A percentile compares a stretch with the other conserved stretches of the same genome.
Evolutionary conservation across 495 filamentous ascomycete species (phyloP).

Genomic region (Emericellopsis terricola): DNA sequence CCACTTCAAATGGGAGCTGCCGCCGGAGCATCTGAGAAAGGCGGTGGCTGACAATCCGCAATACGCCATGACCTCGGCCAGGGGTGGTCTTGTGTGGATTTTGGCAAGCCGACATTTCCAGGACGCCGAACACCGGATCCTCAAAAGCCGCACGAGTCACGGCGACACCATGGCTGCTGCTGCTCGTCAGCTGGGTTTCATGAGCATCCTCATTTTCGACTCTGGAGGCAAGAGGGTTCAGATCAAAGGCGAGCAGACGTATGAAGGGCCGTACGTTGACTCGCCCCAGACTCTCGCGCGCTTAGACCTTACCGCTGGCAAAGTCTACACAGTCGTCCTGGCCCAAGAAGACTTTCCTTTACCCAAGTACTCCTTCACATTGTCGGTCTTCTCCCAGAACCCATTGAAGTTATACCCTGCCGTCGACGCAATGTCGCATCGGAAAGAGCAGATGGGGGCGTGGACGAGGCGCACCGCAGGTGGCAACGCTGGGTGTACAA

Average conservation of each 20-base stretch:
- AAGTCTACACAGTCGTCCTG: slow-evolving; percentile 59
- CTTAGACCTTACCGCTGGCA: slow-evolving; percentile 39
- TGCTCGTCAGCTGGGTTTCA: slow-evolving; percentile 48
- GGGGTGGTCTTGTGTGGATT: slow-evolving; percentile 56
- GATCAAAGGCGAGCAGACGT: slow-evolving; percentile 43
- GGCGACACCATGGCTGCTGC: slow-evolving; percentile 16
- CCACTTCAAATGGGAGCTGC: slow-evolving; percentile 77
- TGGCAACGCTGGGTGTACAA: slow-evolving; percentile 57
- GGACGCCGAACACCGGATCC: slow-evolving; percentile 24
- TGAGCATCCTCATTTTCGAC: slow-evolving; percentile 67
- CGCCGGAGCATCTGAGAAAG: slow-evolving; percentile 33
- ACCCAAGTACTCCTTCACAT: slow-evolving; percentile 56
- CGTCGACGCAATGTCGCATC: slow-evolving; percentile 34
- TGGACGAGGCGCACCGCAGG: slow-evolving; percentile 74
- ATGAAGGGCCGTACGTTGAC: slow-evolving; percentile 73
- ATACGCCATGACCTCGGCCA: slow-evolving; percentile 43
- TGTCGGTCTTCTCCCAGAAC: slow-evolving; percentile 56
- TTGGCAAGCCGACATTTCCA: slow-evolving; percentile 72
- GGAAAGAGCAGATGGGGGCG: slow-evolving; percentile 31
- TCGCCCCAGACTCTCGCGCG: slow-evolving; percentile 80
- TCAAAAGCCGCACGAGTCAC: slow-evolving; percentile 10
- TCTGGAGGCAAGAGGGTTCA: slow-evolving; percentile 54
- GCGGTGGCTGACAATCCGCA: slow-evolving; percentile 73
- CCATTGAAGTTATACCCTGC: slow-evolving; percentile 42
- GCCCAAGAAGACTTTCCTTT: slow-evolving; percentile 60